Base-by-base conservation (phyloP, 139 green algal species). In the Pseudopediastrum boryanum region DNA sequence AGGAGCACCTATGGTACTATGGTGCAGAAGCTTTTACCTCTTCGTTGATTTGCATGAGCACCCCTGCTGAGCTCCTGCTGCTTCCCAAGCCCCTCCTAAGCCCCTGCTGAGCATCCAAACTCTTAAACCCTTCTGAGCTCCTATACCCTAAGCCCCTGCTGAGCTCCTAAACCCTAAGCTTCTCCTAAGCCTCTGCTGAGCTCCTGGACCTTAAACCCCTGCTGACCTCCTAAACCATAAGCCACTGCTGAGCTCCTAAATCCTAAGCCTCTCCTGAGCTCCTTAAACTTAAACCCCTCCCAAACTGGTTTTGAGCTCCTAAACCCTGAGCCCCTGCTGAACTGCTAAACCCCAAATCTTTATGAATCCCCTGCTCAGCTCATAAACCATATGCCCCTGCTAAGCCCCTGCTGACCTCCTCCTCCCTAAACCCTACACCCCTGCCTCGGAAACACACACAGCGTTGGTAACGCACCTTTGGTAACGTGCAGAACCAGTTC, bases 51-150 rank as follows among this genome's bases (percentile, higher is more conserved):
- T 72, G 61, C 77, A 93, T 41, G 41, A 91, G 75, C 23, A 58
- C 48, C 0, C 88, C 88, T 25, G 83, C 82, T n/a, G 77, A 61
- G 74, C 75, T 87, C 88, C 88, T 90, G 48, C 91, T 81, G 16
- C 71, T 25, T 31, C 71, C 89, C 23, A 42, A 43, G 33, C 81
- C 0, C 38, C 83, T n/a, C n/a, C n/a, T n/a, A n/a, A n/a, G n/a
- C n/a, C n/a, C n/a, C n/a, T n/a, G n/a, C n/a, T n/a, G n/a, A n/a
- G n/a, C n/a, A n/a, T n/a, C n/a, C n/a, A n/a, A n/a, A n/a, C n/a
- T n/a, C n/a, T n/a, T n/a, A n/a, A n/a, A n/a, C n/a, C n/a, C n/a
- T n/a, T n/a, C n/a, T n/a, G n/a, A n/a, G n/a, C n/a, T n/a, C n/a
- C n/a, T n/a, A n/a, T n/a, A n/a, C n/a, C n/a, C n/a, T n/a, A n/a